Evolutionary conservation across 2,329 filamentous ascomycete species (phyloP).

Genomic region (Aspergillus novoparasiticus): DNA sequence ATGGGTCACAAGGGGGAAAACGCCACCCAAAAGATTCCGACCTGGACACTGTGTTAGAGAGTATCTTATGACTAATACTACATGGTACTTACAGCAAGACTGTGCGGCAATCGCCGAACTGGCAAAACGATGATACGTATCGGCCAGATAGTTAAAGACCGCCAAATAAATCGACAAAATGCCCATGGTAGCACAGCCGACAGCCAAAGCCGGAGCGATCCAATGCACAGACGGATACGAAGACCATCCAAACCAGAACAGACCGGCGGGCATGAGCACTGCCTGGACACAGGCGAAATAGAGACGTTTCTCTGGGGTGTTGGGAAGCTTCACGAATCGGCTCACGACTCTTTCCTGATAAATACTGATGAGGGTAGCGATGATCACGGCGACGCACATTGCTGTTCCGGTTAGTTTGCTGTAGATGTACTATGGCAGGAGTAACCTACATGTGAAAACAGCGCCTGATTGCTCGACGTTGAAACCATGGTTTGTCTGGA

Average conservation of each 20-base stretch:
- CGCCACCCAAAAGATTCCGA: conserved; percentile 78
- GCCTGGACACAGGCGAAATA: conserved; percentile 82
- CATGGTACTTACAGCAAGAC: conserved; percentile 63
- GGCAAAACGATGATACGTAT: conserved; percentile 82
- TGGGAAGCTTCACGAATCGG: conserved; percentile 48
- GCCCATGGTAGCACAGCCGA: conserved; percentile 77
- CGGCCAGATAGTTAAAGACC: conserved; percentile 90
- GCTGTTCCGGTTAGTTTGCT: conserved; percentile 41
- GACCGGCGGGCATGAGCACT: conserved; percentile 72
- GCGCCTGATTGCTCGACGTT: conserved; percentile 67
- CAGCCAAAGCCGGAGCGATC: conserved; percentile 70
- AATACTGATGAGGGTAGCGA: conserved; percentile 71
- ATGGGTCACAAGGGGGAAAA: conserved; percentile 76
- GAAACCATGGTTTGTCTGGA: conserved; percentile 68
- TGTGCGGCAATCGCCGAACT: conserved; percentile 85
- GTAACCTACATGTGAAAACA: conserved; percentile 61
- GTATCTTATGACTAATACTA: not conserved
- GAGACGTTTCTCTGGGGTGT: conserved; percentile 72
- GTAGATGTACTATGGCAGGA: no score
- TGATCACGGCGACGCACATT: conserved; percentile 66
- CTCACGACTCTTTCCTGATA: conserved; percentile 69
- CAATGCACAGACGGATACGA: conserved; percentile 65
- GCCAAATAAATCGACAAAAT: conserved; percentile 86
- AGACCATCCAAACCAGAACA: conserved; percentile 81
- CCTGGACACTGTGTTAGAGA: conserved; percentile 23